Conservation (phyloP, 805 yeast species). For the Pichia eremophila region DNA sequence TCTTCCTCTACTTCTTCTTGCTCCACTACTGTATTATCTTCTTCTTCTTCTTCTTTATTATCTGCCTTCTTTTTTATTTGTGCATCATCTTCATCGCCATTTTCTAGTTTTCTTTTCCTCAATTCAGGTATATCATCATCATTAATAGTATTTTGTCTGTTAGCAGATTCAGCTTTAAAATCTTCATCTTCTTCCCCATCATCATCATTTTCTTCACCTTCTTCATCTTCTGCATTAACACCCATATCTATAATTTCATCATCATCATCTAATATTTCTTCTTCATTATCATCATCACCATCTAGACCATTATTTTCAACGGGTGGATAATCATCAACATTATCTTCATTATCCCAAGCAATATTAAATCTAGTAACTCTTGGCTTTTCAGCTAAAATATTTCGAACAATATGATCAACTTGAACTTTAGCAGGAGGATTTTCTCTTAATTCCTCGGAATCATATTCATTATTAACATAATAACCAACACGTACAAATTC, state of each 20-base stretch:
- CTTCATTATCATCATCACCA: conserved; percentile 42
- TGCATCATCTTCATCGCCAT: conserved; percentile 33
- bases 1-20: conserved; percentile 15
- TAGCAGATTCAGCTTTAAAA: conserved; percentile 34
- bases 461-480: conserved; percentile 95
- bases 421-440: conserved; percentile 92
- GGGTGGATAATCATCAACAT: conserved; percentile 65
- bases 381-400: conserved; percentile 93
- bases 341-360: conserved; percentile 76
- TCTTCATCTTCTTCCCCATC: conserved; percentile 23
- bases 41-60: conserved; percentile 26
- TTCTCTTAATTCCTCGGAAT: conserved; percentile 83
- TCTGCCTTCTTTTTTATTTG: conserved; percentile 32
- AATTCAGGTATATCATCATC: conserved; percentile 29
- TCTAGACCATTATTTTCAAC: conserved; percentile 65
- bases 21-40: conserved; percentile 20
- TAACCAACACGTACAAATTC: conserved; percentile 97
- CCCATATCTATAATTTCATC: conserved; percentile 18
- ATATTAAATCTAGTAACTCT: conserved; percentile 94
- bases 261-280: conserved; percentile 31
- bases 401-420: conserved; percentile 88
- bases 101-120: conserved; percentile 23
- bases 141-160: conserved; percentile 32
- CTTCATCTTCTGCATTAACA: conserved; percentile 16
- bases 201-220: conserved; percentile 17